These are phyloP conservation scores for Tothia fuscella DNA, from an alignment of 2,329 filamentous ascomycete genomes.

Conservation along the genomic window DNA sequence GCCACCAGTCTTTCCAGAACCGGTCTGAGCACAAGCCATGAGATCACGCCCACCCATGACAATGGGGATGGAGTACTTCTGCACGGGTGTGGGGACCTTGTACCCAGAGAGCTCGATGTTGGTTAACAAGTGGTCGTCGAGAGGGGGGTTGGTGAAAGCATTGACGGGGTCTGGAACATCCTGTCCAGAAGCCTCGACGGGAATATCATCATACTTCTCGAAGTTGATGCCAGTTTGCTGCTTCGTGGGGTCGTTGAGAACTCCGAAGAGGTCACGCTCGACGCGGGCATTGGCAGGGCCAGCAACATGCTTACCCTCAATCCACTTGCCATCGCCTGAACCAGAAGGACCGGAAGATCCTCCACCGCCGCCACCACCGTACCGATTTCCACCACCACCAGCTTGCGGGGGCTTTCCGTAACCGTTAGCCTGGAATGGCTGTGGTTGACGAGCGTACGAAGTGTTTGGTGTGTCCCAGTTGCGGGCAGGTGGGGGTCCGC, in stretches of 20 bases:
- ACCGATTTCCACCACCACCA: conserved; percentile 21
- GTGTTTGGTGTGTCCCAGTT: conserved; percentile 9
- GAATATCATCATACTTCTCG: conserved; percentile 99
- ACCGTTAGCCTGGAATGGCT: conserved; percentile 1
- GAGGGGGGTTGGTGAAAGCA: conserved; percentile 83
- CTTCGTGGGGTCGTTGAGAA: conserved; percentile 82
- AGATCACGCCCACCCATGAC: conserved; percentile 96
- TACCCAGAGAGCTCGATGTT: conserved; percentile 95
- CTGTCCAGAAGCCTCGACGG: conserved; percentile 89
- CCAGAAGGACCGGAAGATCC: conserved; percentile 49
- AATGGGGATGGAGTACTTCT: conserved; percentile 99
- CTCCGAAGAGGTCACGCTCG: conserved; percentile 92
- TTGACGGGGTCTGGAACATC: conserved; percentile 87
- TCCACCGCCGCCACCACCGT: conserved; percentile 42
- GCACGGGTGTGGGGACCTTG: conserved; percentile 90
- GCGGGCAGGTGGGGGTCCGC: conserved; percentile 2
- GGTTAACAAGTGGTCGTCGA: conserved; percentile 82
- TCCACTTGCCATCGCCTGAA: conserved; percentile 92
- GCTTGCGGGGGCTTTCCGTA: conserved; percentile 3
- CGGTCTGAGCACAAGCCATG: conserved; percentile 99
- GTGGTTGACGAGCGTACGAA: not conserved
- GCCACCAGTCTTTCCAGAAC: conserved; percentile 99
- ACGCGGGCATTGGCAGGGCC: conserved; percentile 78
- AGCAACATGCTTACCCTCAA: conserved; percentile 89
- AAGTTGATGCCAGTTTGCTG: conserved; percentile 99